A percentile compares a stretch with the other conserved stretches of the same genome.
phyloP scores from a whole-genome alignment of 1,284 basidiomycete species.

The Exobasidium cylindrosporum region DNA sequence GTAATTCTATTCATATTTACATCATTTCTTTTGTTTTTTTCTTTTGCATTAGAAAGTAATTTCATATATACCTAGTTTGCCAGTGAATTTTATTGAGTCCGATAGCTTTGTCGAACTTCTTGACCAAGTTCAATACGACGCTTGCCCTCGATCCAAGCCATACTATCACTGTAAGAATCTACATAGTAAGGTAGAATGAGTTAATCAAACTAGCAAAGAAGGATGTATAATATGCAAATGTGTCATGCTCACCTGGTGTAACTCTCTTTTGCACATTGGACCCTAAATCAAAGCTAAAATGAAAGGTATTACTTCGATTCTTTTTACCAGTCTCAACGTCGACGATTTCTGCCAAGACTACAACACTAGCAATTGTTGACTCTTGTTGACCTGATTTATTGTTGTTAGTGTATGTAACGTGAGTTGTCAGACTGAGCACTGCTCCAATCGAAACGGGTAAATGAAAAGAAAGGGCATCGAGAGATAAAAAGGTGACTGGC shows the following conservation, averaged over 20 bases:
- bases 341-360: slow-evolving; percentile 41
- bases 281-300: slow-evolving; percentile 46
- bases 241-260: slow-evolving; percentile 12
- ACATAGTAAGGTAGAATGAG: not conserved
- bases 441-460: slow-evolving; percentile 47
- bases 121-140: slow-evolving; percentile 35
- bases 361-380: slow-evolving; percentile 29
- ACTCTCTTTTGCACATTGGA: slow-evolving; percentile 20
- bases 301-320: slow-evolving; percentile 42
- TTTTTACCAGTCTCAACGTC: slow-evolving; percentile 35
- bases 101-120: slow-evolving; percentile 39
- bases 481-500: slow-evolving; percentile 54
- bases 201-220: slow-evolving; percentile 1
- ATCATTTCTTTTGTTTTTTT: too few species aligned
- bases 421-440: slow-evolving; percentile 40
- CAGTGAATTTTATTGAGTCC: not conserved
- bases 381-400: slow-evolving; percentile 5
- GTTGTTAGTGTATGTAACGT: slow-evolving; percentile 37
- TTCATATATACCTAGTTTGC: not conserved
- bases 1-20: slow-evolving; percentile 12
- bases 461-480: slow-evolving; percentile 51
- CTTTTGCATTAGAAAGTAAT: not conserved
- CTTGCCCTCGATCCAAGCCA: slow-evolving; percentile 48
- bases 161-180: slow-evolving; percentile 41
- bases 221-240: not conserved